Conservation (phyloP, 75 land plant genomes). For the Picea sitchensis region DNA sequence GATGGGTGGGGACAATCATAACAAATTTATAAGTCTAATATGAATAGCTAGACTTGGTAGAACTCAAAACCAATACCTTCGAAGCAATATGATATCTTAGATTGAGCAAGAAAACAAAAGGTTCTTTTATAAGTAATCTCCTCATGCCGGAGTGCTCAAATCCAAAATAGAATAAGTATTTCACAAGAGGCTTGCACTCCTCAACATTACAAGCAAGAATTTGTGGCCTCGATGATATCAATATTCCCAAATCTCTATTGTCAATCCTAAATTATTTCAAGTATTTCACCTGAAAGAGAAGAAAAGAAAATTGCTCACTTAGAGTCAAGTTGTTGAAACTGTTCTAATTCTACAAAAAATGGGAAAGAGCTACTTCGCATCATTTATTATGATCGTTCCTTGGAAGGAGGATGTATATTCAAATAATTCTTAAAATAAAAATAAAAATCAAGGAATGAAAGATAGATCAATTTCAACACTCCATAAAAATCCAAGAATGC, state of each 20-base stretch:
- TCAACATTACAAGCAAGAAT: slow-evolving; percentile 84
- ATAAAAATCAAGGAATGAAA: background rate
- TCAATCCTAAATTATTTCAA: slow-evolving; percentile 67
- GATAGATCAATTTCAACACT: background rate
- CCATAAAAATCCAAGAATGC: no score
- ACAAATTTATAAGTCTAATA: background rate
- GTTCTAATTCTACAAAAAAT: background rate
- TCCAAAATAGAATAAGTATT: slow-evolving; percentile 77
- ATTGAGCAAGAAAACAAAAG: slow-evolving; percentile 77
- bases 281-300: slow-evolving; percentile 58
- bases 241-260: slow-evolving; percentile 52
- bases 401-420: background rate
- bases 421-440: background rate
- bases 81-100: slow-evolving; percentile 67
- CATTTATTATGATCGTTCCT: background rate
- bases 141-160: slow-evolving; percentile 65
- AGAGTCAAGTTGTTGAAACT: background rate
- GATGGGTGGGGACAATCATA: no score
- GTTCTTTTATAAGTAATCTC: slow-evolving; percentile 74
- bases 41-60: background rate
- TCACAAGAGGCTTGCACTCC: slow-evolving; percentile 84
- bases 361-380: background rate
- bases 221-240: slow-evolving; percentile 70
- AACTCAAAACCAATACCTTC: slow-evolving; percentile 54
- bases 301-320: slow-evolving; percentile 6